Evolutionary conservation across 2,329 filamentous ascomycete species (phyloP), one percentile per base, ranked within the genome.

Genomic region (Aspergillus sp.): DNA sequence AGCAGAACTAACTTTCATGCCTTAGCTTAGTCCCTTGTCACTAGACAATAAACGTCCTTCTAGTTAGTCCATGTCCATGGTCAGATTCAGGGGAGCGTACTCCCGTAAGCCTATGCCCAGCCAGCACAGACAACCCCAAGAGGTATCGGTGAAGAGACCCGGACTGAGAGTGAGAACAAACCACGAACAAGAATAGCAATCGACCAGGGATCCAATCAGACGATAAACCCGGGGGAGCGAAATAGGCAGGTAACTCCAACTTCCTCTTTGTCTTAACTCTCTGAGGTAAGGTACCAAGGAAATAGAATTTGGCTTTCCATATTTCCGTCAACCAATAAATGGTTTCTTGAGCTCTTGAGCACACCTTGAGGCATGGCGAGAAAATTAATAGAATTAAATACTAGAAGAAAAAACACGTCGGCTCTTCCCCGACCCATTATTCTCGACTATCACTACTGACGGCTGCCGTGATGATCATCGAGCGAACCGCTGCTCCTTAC

Each of bases 61-160:
- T 11, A 14, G 26, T 29, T 4, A 22, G 22, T 22, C 22, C 26
- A 26, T 26, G 5, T 46, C 42, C 42, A n/a, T 46, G 7, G 42
- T 46, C 16, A 55, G 53, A 29, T 20, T 55, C 53, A 55, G 53
- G 42, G 52, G 31, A 54, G 22, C 39, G 39, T 54, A 53, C 31
- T 10, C 9, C 9, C n/a, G 26, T 36, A 47, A 18, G n/a, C 45
- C 22, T 52, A 39, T 18, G 20, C 36, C 14, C 6, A 22, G 36
- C 22, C n/a, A 53, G 55, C 55, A 53, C 47, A 29, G 53, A 56
- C 31, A 29, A 18, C n/a, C 20, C 18, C 55, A 46, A 29, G 31
- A 36, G 22, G 31, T 24, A 51, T 54, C 58, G 55, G 58, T 60
- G 55, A 60, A 47, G 58, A 57, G 24, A 24, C 24, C 24, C 24